phyloP scores from a whole-genome alignment of 2,329 filamentous ascomycete genomes.

The Aureobasidium leucospermi region DNA sequence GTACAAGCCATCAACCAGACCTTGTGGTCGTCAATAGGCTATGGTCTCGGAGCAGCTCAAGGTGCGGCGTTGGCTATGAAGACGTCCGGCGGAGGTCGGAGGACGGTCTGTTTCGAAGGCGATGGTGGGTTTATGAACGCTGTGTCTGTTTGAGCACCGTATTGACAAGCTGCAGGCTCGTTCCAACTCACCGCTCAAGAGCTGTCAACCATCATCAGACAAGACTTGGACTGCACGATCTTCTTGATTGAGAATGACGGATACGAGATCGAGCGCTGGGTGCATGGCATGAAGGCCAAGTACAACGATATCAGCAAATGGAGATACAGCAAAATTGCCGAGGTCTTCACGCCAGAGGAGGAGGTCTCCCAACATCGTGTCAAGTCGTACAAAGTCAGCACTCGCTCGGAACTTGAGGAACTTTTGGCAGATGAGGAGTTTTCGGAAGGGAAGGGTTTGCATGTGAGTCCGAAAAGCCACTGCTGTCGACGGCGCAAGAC shows the following conservation, averaged over 20 bases:
- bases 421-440: conserved; percentile 20
- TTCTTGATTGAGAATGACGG: conserved; percentile 85
- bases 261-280: conserved; percentile 82
- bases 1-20: conserved; percentile 77
- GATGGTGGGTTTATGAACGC: conserved; percentile 41
- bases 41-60: conserved; percentile 55
- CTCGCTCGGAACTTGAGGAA: conserved; percentile 16
- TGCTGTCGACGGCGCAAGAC: conserved; percentile 14
- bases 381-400: conserved; percentile 17
- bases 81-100: conserved; percentile 23
- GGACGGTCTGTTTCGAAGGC: conserved; percentile 5
- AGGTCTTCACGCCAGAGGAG: conserved; percentile 15
- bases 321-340: conserved; percentile 15
- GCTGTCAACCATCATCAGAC: conserved; percentile 73
- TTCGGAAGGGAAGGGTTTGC: conserved; percentile 12
- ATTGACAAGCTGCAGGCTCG: conserved; percentile 39
- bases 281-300: conserved; percentile 55
- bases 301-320: conserved; percentile 42
- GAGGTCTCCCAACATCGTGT: not conserved
- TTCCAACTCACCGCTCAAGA: conserved; percentile 82
- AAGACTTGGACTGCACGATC: conserved; percentile 67
- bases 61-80: conserved; percentile 65
- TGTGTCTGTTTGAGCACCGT: conserved; percentile 43
- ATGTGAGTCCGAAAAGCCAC: not conserved
- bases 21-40: conserved; percentile 63